phyloP scores from a whole-genome alignment of 495 filamentous ascomycete species.

The Annulohypoxylon maeteangense region DNA sequence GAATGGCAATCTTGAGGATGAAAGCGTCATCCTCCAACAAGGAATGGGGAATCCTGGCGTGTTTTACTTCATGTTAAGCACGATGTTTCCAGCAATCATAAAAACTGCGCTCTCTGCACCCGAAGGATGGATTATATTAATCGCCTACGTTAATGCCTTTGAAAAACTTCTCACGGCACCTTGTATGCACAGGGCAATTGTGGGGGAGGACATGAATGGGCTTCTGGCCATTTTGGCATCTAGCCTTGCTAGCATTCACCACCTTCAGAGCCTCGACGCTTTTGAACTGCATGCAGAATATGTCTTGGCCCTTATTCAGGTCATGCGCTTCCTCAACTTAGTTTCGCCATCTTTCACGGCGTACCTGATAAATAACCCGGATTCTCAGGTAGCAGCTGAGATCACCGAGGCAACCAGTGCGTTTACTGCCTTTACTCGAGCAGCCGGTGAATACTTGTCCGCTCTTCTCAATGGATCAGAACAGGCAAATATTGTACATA shows the following conservation, averaged over 20 bases:
- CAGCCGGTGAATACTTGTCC: conserved; percentile 31
- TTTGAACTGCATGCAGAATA: conserved; percentile 23
- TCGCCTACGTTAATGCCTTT: conserved; percentile 53
- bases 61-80: conserved; percentile 54
- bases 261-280: conserved; percentile 18
- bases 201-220: conserved; percentile 38
- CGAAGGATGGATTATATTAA: conserved; percentile 51
- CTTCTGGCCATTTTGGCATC: conserved; percentile 33
- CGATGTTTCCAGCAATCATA: conserved; percentile 58
- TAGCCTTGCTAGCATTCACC: conserved; percentile 22
- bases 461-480: conserved; percentile 13
- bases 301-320: conserved; percentile 25
- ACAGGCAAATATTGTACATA: conserved; percentile 12
- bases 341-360: conserved; percentile 42
- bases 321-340: conserved; percentile 39
- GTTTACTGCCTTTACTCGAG: conserved; percentile 39
- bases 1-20: conserved; percentile 52
- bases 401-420: conserved; percentile 19
- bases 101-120: conserved; percentile 31
- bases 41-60: conserved; percentile 56
- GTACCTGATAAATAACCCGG: conserved; percentile 42
- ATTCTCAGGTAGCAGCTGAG: conserved; percentile 17
- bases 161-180: conserved; percentile 32
- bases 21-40: conserved; percentile 52
- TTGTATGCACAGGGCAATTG: conserved; percentile 46